Percentiles rank a stretch among this genome's conserved stretches.
phyloP scores from a whole-genome alignment of 306 rosid species.

The Pueraria montana region DNA sequence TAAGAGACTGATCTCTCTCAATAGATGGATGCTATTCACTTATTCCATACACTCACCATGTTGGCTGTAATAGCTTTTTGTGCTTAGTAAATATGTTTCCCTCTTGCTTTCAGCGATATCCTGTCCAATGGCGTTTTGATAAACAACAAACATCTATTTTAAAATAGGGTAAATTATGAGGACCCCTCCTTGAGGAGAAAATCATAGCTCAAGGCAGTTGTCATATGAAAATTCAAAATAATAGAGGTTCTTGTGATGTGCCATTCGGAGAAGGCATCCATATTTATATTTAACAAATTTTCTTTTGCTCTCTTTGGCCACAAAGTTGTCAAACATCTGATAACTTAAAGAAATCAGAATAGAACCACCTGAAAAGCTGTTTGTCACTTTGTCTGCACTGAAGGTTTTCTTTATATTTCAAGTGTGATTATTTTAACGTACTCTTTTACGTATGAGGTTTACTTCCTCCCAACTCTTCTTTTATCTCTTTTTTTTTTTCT shows the following conservation, averaged over 20 bases:
- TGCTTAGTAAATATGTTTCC: too few relatives aligned
- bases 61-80: too few relatives aligned
- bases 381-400: slow-evolving; percentile 51
- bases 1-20: too few relatives aligned
- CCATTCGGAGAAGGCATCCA: slow-evolving; percentile 17
- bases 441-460: slow-evolving; percentile 36
- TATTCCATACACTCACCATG: too few relatives aligned
- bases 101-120: too few relatives aligned
- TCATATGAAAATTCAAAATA: slow-evolving; percentile 11
- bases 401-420: slow-evolving; percentile 42
- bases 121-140: too few relatives aligned
- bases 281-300: background rate
- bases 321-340: slow-evolving; percentile 31
- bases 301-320: slow-evolving; percentile 30
- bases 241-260: slow-evolving; percentile 3
- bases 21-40: too few relatives aligned
- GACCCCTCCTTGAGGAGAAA: background rate
- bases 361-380: slow-evolving; percentile 58
- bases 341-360: slow-evolving; percentile 44
- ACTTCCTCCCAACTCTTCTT: slow-evolving; percentile 26
- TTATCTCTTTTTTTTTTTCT: background rate
- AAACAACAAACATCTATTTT: background rate
- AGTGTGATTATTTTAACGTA: slow-evolving; percentile 22
- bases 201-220: background rate
- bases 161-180: background rate